A percentile compares a stretch with the other conserved stretches of the same genome.
Conservation (phyloP, 768 basidiomycete genomes). For the Heimioporus sp. region DNA sequence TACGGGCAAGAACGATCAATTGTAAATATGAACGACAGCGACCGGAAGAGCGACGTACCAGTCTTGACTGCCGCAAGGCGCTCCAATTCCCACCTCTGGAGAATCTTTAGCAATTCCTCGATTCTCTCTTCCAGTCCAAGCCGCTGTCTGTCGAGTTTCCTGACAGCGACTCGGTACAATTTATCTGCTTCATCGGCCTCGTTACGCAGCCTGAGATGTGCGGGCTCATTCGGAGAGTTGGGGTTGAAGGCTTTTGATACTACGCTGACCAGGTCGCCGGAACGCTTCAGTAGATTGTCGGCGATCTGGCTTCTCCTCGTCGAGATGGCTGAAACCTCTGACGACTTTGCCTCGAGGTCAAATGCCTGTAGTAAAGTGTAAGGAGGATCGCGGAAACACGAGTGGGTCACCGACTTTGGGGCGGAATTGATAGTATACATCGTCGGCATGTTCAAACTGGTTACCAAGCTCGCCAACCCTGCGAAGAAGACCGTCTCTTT, state of each 20-base stretch:
- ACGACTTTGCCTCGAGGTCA: conserved; percentile 24
- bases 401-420: conserved; percentile 53
- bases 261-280: conserved; percentile 64
- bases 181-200: conserved; percentile 84
- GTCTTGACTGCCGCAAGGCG: conserved; percentile 83
- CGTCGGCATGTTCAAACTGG: conserved; percentile 71
- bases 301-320: conserved; percentile 37
- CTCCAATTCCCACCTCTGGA: conserved; percentile 87
- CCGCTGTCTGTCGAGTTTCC: conserved; percentile 81
- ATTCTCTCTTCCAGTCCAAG: conserved; percentile 82
- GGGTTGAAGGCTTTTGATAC: conserved; percentile 69
- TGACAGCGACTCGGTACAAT: conserved; percentile 74
- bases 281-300: conserved; percentile 65
- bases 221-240: conserved; percentile 53
- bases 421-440: conserved; percentile 83
- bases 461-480: conserved; percentile 84
- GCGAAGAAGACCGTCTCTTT: conserved; percentile 56
- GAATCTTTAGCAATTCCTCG: conserved; percentile 74
- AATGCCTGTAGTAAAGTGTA: conserved; percentile 23
- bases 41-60: conserved; percentile 40
- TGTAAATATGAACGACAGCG: neutral
- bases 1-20: conserved; percentile 23
- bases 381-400: conserved; percentile 23
- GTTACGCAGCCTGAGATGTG: conserved; percentile 63
- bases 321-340: conserved; percentile 19